These are phyloP conservation scores for Cyanidioschyzon merolae DNA, from an alignment of 23 red algal species.

Conservation along the genomic window DNA sequence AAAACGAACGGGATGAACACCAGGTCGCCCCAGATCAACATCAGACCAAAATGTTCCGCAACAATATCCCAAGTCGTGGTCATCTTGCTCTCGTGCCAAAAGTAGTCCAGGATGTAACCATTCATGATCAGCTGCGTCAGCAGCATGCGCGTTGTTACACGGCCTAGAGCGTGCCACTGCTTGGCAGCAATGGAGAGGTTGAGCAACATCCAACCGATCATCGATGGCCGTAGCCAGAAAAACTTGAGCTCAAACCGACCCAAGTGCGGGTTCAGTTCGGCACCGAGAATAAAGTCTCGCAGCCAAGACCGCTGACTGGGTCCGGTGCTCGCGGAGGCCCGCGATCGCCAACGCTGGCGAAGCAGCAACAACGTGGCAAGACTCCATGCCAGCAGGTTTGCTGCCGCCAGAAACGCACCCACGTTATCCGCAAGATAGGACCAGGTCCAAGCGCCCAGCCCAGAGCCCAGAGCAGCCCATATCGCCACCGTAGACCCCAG, in stretches of 20 bases:
- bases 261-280: slow-evolving; percentile 78
- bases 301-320: slow-evolving; percentile 22
- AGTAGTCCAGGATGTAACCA: slow-evolving; percentile 88
- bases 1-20: slow-evolving; percentile 92
- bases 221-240: slow-evolving; percentile 81
- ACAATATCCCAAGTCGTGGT: slow-evolving; percentile 96
- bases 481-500: slow-evolving; percentile 27
- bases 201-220: slow-evolving; percentile 85
- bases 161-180: slow-evolving; percentile 37
- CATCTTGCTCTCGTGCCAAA: slow-evolving; percentile 75
- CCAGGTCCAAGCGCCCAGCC: slow-evolving; percentile 20
- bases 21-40: slow-evolving; percentile 95
- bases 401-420: slow-evolving; percentile 28
- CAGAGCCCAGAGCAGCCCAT: neutral
- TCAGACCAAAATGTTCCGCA: slow-evolving; percentile 96
- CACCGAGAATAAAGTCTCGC: slow-evolving; percentile 74
- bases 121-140: slow-evolving; percentile 63
- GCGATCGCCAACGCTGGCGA: slow-evolving; percentile 17
- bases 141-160: slow-evolving; percentile 55
- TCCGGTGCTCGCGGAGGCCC: neutral
- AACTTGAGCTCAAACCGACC: slow-evolving; percentile 74
- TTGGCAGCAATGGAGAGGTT: slow-evolving; percentile 64
- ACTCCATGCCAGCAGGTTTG: slow-evolving; percentile 38
- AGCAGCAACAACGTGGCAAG: slow-evolving; percentile 64
- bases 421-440: slow-evolving; percentile 47